These are phyloP conservation scores for Lecanicillium sp. DNA, from an alignment of 2,329 filamentous ascomycete genomes.

Conservation along the genomic window DNA sequence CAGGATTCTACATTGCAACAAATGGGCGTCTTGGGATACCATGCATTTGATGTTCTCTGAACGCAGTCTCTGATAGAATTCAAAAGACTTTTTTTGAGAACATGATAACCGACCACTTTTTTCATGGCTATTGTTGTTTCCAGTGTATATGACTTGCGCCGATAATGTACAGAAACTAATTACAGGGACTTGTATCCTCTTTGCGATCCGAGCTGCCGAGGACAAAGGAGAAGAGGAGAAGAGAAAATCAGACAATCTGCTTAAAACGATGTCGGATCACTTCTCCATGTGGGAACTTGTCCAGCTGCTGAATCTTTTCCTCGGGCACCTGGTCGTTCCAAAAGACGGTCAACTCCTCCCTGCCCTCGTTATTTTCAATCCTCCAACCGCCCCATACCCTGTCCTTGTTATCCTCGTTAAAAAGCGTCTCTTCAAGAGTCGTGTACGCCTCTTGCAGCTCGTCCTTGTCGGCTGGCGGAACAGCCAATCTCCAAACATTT, in stretches of 20 bases:
- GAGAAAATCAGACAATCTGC: conserved; percentile 1
- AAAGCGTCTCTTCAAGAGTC: conserved; percentile 21
- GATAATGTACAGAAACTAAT: too few relatives aligned
- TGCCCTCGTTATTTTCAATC: conserved; percentile 27
- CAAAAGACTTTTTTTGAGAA: conserved; percentile 13
- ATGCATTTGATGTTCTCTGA: conserved; percentile 40
- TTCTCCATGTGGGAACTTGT: background rate
- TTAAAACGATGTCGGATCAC: conserved; percentile 11
- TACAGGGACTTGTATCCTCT: too few relatives aligned
- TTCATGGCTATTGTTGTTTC: background rate
- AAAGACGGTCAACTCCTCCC: conserved; percentile 31
- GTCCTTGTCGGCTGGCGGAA: conserved; percentile 21
- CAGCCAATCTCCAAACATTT: conserved; percentile 25
- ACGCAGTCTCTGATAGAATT: conserved; percentile 28
- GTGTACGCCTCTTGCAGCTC: conserved; percentile 25
- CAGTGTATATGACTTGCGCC: background rate
- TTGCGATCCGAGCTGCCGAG: too few relatives aligned
- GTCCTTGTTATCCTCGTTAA: conserved; percentile 19
- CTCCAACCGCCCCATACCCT: conserved; percentile 32
- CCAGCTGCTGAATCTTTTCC: conserved; percentile 19
- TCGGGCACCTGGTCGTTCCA: conserved; percentile 27
- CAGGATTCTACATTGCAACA: conserved; percentile 31
- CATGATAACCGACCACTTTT: background rate
- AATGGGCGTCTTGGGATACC: conserved; percentile 46
- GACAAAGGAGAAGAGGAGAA: too few relatives aligned